phyloP scores from a whole-genome alignment of 2,329 filamentous ascomycete species.

The Fusarium concolor region DNA sequence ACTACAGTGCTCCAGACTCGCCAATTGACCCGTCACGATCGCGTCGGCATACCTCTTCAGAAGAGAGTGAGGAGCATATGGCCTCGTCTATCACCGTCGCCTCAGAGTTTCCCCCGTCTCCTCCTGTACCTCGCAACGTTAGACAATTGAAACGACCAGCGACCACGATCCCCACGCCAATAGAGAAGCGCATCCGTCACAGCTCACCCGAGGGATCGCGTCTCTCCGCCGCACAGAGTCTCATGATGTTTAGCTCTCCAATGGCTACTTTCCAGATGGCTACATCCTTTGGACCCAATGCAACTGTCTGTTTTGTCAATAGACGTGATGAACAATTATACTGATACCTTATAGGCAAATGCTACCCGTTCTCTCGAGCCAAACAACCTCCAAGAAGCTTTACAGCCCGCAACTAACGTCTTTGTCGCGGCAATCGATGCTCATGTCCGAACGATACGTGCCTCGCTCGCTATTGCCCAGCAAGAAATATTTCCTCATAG shows the following conservation, averaged over 20 bases:
- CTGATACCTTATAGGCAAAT: conserved; percentile 24
- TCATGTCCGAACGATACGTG: conserved; percentile 40
- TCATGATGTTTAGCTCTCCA: conserved; percentile 48
- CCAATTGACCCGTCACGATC: conserved; percentile 31
- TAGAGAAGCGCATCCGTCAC: conserved; percentile 43
- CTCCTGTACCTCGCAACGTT: conserved; percentile 40
- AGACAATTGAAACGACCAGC: conserved; percentile 40
- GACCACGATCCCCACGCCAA: conserved; percentile 33
- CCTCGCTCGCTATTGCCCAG: conserved; percentile 39
- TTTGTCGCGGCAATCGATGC: conserved; percentile 41
- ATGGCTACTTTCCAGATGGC: conserved; percentile 48
- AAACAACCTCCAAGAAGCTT: conserved; percentile 38
- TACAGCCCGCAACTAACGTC: conserved; percentile 38
- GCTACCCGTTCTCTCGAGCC: conserved; percentile 38
- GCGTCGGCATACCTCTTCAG: conserved; percentile 36
- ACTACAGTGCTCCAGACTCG: conserved; percentile 39
- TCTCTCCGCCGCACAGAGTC: conserved; percentile 44
- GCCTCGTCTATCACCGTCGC: conserved; percentile 46
- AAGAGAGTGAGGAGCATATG: conserved; percentile 44
- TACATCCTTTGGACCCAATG: conserved; percentile 32
- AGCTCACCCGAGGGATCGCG: conserved; percentile 46
- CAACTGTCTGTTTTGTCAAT: conserved; percentile 27
- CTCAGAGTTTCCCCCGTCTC: conserved; percentile 43
- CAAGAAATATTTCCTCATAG: conserved; percentile 47
- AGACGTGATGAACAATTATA: neutral